Evolutionary conservation across 345 rosid species (phyloP), one percentile per base, ranked within the genome.

Genomic region (Aquilaria sinensis): DNA sequence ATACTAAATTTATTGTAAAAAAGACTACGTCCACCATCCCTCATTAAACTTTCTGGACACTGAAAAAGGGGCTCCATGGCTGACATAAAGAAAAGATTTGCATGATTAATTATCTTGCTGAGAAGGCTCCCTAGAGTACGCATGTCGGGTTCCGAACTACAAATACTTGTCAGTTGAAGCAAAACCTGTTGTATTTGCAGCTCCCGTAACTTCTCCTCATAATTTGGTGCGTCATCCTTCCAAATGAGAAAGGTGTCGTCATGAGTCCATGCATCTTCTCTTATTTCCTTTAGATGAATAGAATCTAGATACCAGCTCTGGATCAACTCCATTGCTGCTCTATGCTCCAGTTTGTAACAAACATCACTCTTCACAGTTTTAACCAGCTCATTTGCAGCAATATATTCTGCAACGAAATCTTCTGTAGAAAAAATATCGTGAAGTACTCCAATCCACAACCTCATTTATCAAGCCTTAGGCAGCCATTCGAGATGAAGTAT

Each of bases 401-500:
- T 23, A 23, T 23, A 88, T 70, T 81, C 97, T 90, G 59, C 99
- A 69, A 9, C 58, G 60, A 53, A 94, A 75, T 78, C 92, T 88
- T 74, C 73, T 85, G 69, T 73, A 83, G 81, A 94, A 94, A 77
- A 78, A 90, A 41, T 57, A 59, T 30, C 96, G 90, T 1, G 97
- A 90, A 47, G 65, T 48, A 10, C 64, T 77, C 97, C 96, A 94
- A 62, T 94, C 92, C 46, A 94, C 90, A 9, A 94, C 95, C 73
- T 92, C 78, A 81, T 70, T 94, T 61, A 94, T 90, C 32, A 90
- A 90, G 51, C 96, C 97, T 69, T 94, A 90, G 2, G 87, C 96
- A 54, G 89, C 99, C 99, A 94, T 94, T 72, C 99, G 86, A 31
- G 81, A 74, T 51, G 96, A 88, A 48, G 95, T 85, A 69, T 94